These are phyloP conservation scores for Zygosaccharomyces pseudobailii DNA, from an alignment of 1,139 yeast species.

Conservation along the genomic window DNA sequence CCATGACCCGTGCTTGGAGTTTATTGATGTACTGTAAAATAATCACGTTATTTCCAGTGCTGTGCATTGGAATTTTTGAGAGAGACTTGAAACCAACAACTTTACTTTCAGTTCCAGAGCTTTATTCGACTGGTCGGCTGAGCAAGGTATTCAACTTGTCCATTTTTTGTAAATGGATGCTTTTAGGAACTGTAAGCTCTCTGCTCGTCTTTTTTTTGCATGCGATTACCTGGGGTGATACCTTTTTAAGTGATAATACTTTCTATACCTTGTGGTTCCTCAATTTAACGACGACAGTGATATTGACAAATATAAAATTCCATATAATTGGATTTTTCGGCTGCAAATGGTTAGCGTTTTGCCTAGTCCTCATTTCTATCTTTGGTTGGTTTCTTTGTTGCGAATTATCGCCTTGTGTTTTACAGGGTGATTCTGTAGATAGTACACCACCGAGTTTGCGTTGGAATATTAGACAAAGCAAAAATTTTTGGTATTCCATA, in stretches of 20 bases:
- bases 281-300: slow-evolving; percentile 64
- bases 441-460: slow-evolving; percentile 67
- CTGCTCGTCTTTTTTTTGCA: slow-evolving; percentile 64
- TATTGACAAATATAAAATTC: slow-evolving; percentile 71
- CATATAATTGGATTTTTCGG: slow-evolving; percentile 82
- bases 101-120: slow-evolving; percentile 83
- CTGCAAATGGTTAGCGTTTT: slow-evolving; percentile 66
- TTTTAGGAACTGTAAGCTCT: slow-evolving; percentile 70
- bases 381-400: slow-evolving; percentile 91
- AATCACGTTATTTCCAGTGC: slow-evolving; percentile 87
- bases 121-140: slow-evolving; percentile 71
- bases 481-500: slow-evolving; percentile 80
- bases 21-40: slow-evolving; percentile 94
- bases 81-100: slow-evolving; percentile 87
- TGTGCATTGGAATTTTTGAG: slow-evolving; percentile 93
- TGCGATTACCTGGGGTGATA: slow-evolving; percentile 63
- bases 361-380: slow-evolving; percentile 66
- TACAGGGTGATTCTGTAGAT: slow-evolving; percentile 59
- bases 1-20: slow-evolving; percentile 93
- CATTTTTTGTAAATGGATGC: slow-evolving; percentile 74
- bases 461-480: slow-evolving; percentile 69
- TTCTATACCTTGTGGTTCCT: slow-evolving; percentile 78
- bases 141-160: slow-evolving; percentile 70
- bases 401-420: slow-evolving; percentile 64
- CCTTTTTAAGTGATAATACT: slow-evolving; percentile 64